Evolutionary conservation across 148 eudicot genomes (phyloP), one percentile per base, ranked within the genome.

Genomic region (Agrostemma githago): DNA sequence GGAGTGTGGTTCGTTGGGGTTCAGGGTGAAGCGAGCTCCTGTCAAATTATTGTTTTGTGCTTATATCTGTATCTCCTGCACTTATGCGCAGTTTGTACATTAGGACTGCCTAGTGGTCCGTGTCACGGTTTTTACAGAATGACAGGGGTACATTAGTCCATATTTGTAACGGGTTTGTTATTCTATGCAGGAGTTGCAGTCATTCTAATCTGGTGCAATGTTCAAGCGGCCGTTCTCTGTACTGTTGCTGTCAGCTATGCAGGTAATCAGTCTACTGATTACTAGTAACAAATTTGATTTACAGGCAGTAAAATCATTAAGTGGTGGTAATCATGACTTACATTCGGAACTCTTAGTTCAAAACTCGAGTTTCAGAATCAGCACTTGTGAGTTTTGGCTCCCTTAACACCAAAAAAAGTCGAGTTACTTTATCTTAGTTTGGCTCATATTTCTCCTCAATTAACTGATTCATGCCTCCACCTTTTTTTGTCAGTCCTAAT

Each of bases 201-300:
- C 67, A 83, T 93, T 72, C 78, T 93, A 21, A 82, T 90, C 75
- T 88, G 72, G 71, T 86, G 83, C 79, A 93, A 90, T 79, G 89
- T 93, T 73, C 96, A 88, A 82, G 77, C 82, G 86, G 98, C 98
- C 42, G 72, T 90, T 54, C 80, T 93, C 71, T 90, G 77, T 70
- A 85, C 96, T 42, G 73, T 89, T 19, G 89, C 79, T 6, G 86
- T 90, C 51, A 84, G 92, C 79, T 93, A 89, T 78, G 87, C 90
- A 84, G 96, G 98, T 90, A 79, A 72, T 17, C 19, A 79, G 70
- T 17, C 19, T 70, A 42, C 17, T 67, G 6, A 16, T 57, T 63
- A 62, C 57, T 12, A 16, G 16, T 48, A 4, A 11, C 15, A 12
- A 51, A 51, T 26, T 14, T 44, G 60, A 3, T 57, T 1, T 51